Base-by-base conservation (phyloP, 2,329 filamentous ascomycete species). In the Cryphonectria radicalis region DNA sequence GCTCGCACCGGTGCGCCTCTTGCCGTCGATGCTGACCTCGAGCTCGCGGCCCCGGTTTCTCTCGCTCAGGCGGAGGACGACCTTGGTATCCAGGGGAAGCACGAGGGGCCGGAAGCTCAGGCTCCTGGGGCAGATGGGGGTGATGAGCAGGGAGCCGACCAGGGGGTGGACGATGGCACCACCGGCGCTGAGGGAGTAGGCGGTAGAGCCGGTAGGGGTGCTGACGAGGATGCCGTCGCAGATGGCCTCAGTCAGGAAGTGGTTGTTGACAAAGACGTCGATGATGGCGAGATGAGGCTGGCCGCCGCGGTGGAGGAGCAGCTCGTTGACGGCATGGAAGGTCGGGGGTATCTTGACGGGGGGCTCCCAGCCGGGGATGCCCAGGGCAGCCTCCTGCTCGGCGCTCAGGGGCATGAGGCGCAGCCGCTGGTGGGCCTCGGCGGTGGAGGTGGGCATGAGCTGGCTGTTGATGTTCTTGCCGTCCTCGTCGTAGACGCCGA, bases 161-260 rank as follows among this genome's bases (percentile, higher is more conserved):
- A 98, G 87, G 0, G 96, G 96, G 79, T 99, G 96, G 57, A 98
- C 93, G 76, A 99, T 98, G 76, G 92, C 93, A 0, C 96, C 96
- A 3, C 96, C 96, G 3, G 92, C 93, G 74, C 92, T 96, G n/a
- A 99, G 87, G 72, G 92, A 96, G 83, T 99, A 99, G 0, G 96
- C 96, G 0, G 96, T 99, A 57, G 93, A 97, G 3, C 96, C 96
- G 0, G 96, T 99, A 0, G 96, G 96, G 0, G 95, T 98, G 74
- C 92, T 94, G 71, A 98, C 90, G 62, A 98, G 92, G 80, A 99
- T 97, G 66, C 96, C 96, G 80, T 99, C 96, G 0, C 95, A 95
- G 17, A 97, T 95, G 0, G 94, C 95, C 80, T 97, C 94, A 1
- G 96, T 99, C 63, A 99, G 85, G 77, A 96, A 97, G 69, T 94